phyloP scores from a whole-genome alignment of 352 stramenopile species.

The Phytophthora sojae region DNA sequence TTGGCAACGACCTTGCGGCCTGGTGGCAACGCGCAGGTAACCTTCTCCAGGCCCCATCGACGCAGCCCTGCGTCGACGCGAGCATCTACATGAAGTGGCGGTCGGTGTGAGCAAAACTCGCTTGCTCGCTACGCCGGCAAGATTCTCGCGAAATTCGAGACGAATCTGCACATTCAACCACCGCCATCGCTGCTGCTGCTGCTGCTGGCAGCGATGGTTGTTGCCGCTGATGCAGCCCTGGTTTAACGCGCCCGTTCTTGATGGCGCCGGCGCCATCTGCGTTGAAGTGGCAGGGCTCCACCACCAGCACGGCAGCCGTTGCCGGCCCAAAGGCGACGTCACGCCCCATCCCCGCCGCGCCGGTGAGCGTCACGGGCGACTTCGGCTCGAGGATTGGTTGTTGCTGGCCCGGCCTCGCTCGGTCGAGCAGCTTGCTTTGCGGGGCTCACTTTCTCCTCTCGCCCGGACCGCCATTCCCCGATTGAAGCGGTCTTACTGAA shows the following conservation, averaged over 20 bases:
- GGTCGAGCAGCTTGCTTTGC: neutral
- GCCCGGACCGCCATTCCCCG: conserved; percentile 19
- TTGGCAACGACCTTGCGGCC: neutral
- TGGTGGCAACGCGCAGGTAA: neutral
- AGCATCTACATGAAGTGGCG: neutral
- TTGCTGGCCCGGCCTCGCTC: conserved; percentile 2
- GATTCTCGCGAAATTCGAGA: neutral
- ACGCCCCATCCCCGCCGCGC: conserved; percentile 28
- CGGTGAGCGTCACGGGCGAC: conserved; percentile 29
- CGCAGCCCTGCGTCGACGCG: conserved; percentile 11
- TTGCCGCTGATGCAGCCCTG: neutral
- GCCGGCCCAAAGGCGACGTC: conserved; percentile 12
- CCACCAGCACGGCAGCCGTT: conserved; percentile 25
- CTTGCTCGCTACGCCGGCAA: too few relatives aligned
- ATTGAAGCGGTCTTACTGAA: conserved; percentile 24
- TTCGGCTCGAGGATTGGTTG: neutral
- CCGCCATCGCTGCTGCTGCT: neutral
- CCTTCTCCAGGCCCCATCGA: conserved; percentile 5
- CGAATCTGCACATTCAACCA: neutral
- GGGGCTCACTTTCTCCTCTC: neutral
- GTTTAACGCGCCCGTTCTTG: conserved; percentile 7
- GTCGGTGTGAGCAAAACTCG: neutral
- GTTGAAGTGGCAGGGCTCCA: conserved; percentile 25
- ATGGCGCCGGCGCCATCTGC: conserved; percentile 5
- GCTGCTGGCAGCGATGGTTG: too few relatives aligned